Evolutionary conservation across 805 yeast genomes (phyloP).

Genomic region (Cyberlindnera mississippiensis): DNA sequence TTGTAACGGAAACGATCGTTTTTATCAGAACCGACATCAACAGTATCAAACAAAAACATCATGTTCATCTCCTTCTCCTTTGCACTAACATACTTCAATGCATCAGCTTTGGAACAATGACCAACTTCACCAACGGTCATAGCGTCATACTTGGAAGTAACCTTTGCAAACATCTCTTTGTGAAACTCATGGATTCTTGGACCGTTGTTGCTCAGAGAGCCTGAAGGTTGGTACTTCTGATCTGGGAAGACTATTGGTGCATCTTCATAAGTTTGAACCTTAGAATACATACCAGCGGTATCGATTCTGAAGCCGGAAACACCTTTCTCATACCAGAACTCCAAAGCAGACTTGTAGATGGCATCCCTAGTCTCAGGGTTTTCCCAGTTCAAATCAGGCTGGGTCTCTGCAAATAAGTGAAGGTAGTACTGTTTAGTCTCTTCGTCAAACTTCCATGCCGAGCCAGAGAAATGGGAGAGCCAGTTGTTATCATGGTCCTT

Average conservation of each 20-base stretch:
- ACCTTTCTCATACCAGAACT: conserved; percentile 53
- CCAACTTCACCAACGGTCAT: conserved; percentile 60
- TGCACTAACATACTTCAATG: conserved; percentile 39
- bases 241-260: conserved; percentile 45
- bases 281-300: conserved; percentile 50
- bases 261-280: conserved; percentile 42
- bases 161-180: conserved; percentile 43
- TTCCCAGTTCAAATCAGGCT: conserved; percentile 65
- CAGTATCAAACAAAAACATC: conserved; percentile 36
- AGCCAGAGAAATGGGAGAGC: conserved; percentile 48
- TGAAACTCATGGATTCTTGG: conserved; percentile 58
- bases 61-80: conserved; percentile 37
- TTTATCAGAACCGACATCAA: conserved; percentile 36
- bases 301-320: conserved; percentile 59
- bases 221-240: conserved; percentile 35
- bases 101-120: conserved; percentile 37
- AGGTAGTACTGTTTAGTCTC: conserved; percentile 51
- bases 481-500: conserved; percentile 55
- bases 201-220: conserved; percentile 38
- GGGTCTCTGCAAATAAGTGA: conserved; percentile 47
- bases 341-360: conserved; percentile 43
- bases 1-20: conserved; percentile 34
- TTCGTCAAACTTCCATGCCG: conserved; percentile 57
- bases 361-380: conserved; percentile 31
- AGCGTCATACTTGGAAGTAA: conserved; percentile 43